phyloP scores from a whole-genome alignment of 2,329 filamentous ascomycete species.

The Trichoderma lentiforme region DNA sequence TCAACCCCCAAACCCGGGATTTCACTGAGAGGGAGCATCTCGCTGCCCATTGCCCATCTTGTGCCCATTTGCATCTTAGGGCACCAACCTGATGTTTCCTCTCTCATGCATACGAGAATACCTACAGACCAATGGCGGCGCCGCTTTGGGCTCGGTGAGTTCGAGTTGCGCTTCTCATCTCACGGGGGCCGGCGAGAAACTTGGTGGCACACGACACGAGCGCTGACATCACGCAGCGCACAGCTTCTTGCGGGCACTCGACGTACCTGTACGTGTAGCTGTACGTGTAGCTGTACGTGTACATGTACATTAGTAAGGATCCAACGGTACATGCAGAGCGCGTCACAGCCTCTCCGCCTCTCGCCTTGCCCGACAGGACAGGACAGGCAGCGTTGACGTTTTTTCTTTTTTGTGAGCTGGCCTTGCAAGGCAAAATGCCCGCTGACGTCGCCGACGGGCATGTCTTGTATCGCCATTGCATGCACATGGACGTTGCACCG shows the following conservation, averaged over 20 bases:
- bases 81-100: background rate
- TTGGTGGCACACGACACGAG: constrained; percentile 14
- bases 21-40: background rate
- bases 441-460: constrained; percentile 8
- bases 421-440: constrained; percentile 8
- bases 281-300: background rate
- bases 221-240: constrained; percentile 16
- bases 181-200: background rate
- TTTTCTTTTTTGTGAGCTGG: background rate
- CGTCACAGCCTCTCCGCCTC: constrained; percentile 7
- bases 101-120: background rate
- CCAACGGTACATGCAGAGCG: background rate
- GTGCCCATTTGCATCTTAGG: background rate
- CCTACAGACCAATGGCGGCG: background rate
- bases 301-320: background rate
- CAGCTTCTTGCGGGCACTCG: background rate
- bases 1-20: background rate
- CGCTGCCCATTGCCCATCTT: background rate
- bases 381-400: background rate
- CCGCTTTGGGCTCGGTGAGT: background rate
- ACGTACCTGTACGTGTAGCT: background rate
- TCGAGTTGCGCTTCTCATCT: background rate
- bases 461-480: background rate
- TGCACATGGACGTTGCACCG: background rate
- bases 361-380: constrained; percentile 8